Conservation (phyloP, 352 stramenopile species). For the Peronospora tabacina region DNA sequence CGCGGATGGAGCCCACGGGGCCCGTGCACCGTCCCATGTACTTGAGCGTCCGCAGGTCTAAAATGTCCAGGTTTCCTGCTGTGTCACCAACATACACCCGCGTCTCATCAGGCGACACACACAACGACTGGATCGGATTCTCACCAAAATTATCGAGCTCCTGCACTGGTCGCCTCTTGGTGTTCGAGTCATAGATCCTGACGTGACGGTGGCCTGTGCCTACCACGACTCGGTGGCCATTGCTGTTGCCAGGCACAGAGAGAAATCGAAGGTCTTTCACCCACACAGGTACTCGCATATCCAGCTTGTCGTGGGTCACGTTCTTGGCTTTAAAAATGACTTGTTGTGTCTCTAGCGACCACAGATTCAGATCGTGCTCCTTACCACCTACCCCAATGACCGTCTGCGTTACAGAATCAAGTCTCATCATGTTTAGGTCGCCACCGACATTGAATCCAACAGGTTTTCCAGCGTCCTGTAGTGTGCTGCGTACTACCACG, state of each 20-base stretch:
- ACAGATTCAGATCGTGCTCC: constrained; percentile 73
- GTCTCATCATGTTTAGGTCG: constrained; percentile 47
- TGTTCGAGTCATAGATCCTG: constrained; percentile 85
- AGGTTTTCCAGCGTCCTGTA: constrained; percentile 34
- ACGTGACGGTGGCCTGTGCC: constrained; percentile 76
- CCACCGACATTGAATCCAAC: constrained; percentile 46
- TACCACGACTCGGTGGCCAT: constrained; percentile 61
- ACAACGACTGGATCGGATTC: constrained; percentile 66
- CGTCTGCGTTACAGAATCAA: constrained; percentile 41
- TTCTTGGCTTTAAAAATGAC: constrained; percentile 81
- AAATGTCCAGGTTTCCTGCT: constrained; percentile 79
- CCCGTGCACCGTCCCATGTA: constrained; percentile 84
- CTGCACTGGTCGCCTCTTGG: constrained; percentile 66
- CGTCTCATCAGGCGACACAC: constrained; percentile 66
- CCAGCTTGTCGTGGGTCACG: constrained; percentile 78
- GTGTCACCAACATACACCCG: constrained; percentile 83
- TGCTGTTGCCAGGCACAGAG: constrained; percentile 42
- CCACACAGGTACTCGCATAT: constrained; percentile 87
- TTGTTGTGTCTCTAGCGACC: constrained; percentile 75
- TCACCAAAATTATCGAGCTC: constrained; percentile 62
- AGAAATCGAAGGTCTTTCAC: constrained; percentile 75
- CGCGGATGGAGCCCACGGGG: constrained; percentile 85
- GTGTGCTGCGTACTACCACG: constrained; percentile 43
- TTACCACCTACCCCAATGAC: constrained; percentile 71
- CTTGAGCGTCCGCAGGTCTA: constrained; percentile 87